Conservation (phyloP, 495 filamentous ascomycete genomes). For the Parmelia sp. region DNA sequence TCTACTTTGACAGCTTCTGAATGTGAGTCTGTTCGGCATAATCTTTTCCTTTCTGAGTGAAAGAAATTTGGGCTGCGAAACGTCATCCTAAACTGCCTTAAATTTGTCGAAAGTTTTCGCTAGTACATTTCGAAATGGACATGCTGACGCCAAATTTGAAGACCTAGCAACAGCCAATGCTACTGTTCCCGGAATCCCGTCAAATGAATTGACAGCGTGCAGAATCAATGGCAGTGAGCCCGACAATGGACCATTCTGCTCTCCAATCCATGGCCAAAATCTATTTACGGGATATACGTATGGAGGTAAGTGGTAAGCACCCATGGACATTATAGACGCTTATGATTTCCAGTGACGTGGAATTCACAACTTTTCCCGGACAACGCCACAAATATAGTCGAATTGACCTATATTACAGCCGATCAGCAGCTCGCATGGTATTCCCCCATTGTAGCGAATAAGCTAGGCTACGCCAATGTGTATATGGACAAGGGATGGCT, state of each 20-base stretch:
- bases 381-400: constrained; percentile 15
- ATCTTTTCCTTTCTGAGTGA: neutral
- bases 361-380: constrained; percentile 19
- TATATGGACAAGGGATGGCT: constrained; percentile 22
- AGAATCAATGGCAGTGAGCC: constrained; percentile 19
- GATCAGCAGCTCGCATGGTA: constrained; percentile 18
- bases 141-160: neutral
- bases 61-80: neutral
- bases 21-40: neutral
- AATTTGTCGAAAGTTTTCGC: neutral
- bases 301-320: constrained; percentile 12
- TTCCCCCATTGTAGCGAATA: constrained; percentile 14
- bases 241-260: constrained; percentile 23
- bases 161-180: constrained; percentile 20
- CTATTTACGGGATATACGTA: constrained; percentile 22
- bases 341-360: constrained; percentile 21
- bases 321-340: neutral
- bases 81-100: too few species aligned
- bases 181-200: constrained; percentile 19
- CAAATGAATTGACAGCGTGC: constrained; percentile 21
- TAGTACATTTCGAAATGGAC: neutral
- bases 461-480: constrained; percentile 20
- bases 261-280: constrained; percentile 22
- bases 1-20: constrained; percentile 18
- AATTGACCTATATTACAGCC: constrained; percentile 12